Percentiles rank a stretch among this genome's conserved stretches.
Evolutionary conservation across 2,329 filamentous ascomycete genomes (phyloP).

Genomic region (Neonectria magnoliae): DNA sequence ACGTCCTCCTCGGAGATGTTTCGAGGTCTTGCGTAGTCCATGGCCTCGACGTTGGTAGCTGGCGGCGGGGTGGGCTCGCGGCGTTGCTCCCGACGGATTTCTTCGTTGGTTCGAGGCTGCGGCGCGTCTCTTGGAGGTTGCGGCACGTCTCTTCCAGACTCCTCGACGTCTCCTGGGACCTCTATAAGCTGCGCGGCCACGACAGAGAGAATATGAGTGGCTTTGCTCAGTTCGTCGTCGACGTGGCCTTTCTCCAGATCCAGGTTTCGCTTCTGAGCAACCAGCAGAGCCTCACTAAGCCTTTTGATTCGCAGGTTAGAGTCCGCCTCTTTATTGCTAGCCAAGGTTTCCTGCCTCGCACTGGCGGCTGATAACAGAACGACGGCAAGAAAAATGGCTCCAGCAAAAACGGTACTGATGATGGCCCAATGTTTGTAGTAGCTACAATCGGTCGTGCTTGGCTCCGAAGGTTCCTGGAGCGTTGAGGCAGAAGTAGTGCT

Average conservation of each 20-base stretch:
- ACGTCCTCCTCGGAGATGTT: neutral
- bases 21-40: neutral
- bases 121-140: too few species aligned
- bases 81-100: neutral
- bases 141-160: too few species aligned
- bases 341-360: too few species aligned
- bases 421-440: neutral
- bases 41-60: neutral
- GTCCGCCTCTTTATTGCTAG: too few species aligned
- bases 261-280: neutral
- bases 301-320: too few species aligned
- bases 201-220: too few species aligned
- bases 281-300: neutral
- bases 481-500: fast-evolving
- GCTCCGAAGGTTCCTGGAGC: too few species aligned
- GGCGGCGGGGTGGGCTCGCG: neutral
- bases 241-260: neutral
- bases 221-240: too few species aligned
- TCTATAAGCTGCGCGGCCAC: neutral
- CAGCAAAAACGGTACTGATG: neutral
- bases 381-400: neutral
- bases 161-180: neutral
- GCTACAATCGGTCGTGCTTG: too few species aligned
- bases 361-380: neutral
- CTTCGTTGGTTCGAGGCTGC: neutral